Evolutionary conservation across 2,329 filamentous ascomycete species (phyloP), one percentile per base, ranked within the genome.

Genomic region (Plectosphaerella cucumerina): DNA sequence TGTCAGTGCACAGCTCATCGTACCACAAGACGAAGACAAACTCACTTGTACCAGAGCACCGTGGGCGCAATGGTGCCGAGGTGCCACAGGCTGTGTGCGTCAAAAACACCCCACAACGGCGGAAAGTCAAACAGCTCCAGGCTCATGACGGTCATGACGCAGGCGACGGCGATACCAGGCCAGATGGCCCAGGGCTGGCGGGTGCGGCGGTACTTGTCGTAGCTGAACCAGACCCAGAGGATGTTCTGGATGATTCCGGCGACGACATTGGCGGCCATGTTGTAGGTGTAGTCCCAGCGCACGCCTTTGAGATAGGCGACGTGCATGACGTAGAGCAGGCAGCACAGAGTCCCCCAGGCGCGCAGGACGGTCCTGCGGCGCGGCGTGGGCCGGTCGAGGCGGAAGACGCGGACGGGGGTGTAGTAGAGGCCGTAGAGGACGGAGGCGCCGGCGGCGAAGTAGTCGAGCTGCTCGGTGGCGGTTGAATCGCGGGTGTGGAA

Each of bases 81-180:
- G 78, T 99, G 94, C 94, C 94, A 99, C 56, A 99, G 69, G 62
- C 89, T 92, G 72, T 99, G 94, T 4, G 94, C 94, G 76, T 99
- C 94, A 47, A 99, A 70, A 67, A 87, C 84, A 8, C 90, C 89
- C 67, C 81, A 77, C 71, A 89, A 79, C 2, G 94, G 94, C 49
- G 94, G 83, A 62, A 99, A 99, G 69, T 99, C 94, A 56, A 97
- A 82, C 60, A 99, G 68, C 73, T 99, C 94, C 68, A 99, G 76
- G 68, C 93, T 93, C 94, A 99, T 99, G 34, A 89, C 91, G 65
- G 93, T 73, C 60, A 93, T 84, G 59, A 99, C 80, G 91, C 91
- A 97, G 3, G 89, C 88, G 45, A 97, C 93, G 57, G 93, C 90
- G 62, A 97, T 71, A 59, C 90, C 90, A 1, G 94, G 94, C 89